These are phyloP conservation scores for Pseudocohnilembus persalinus DNA, from an alignment of 169 alveolate genomes.

Conservation along the genomic window DNA sequence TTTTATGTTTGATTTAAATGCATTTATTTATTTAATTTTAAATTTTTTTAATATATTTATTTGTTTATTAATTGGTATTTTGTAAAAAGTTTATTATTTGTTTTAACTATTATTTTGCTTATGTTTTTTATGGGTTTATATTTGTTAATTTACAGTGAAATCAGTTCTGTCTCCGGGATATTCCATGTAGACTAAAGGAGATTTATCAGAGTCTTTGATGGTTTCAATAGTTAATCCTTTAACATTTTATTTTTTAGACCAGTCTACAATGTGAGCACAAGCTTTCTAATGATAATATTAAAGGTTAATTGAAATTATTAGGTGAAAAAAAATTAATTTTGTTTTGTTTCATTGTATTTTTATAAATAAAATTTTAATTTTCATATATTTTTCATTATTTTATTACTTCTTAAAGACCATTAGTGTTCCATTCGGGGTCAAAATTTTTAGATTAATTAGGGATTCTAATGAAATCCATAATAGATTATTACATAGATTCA, in stretches of 20 bases:
- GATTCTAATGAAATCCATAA: slow-evolving; percentile 68
- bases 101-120: too few species aligned
- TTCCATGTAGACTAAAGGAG: slow-evolving; percentile 65
- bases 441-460: slow-evolving; percentile 72
- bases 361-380: neutral
- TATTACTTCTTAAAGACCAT: slow-evolving; percentile 41
- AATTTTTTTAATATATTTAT: too few species aligned
- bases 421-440: slow-evolving; percentile 82
- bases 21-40: slow-evolving; percentile 1
- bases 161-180: slow-evolving; percentile 47
- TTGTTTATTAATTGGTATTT: neutral
- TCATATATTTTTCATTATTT: neutral
- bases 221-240: slow-evolving; percentile 61
- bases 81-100: too few species aligned
- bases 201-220: slow-evolving; percentile 63
- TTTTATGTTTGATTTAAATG: too few species aligned
- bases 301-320: too few species aligned
- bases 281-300: too few species aligned
- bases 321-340: too few species aligned
- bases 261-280: slow-evolving; percentile 53
- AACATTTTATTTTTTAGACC: slow-evolving; percentile 56
- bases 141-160: slow-evolving; percentile 46
- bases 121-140: too few species aligned
- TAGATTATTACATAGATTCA: slow-evolving; percentile 40
- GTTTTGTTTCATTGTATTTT: slow-evolving; percentile 33